These are phyloP conservation scores for Paecilomyces formosus DNA, from an alignment of 2,329 filamentous ascomycete species.

Conservation along the genomic window DNA sequence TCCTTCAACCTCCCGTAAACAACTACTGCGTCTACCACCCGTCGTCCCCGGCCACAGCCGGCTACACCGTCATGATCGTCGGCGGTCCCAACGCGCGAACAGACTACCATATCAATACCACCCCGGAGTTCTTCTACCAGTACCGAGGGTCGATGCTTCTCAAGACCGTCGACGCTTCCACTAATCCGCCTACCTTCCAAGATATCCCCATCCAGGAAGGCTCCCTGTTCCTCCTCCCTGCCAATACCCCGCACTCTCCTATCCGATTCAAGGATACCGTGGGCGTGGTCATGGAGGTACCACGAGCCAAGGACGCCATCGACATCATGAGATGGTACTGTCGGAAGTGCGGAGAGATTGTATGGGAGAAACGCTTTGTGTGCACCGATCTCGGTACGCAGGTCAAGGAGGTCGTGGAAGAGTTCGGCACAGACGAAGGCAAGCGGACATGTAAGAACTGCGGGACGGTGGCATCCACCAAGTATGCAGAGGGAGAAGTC, in stretches of 20 bases:
- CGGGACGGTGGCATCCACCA: constrained; percentile 61
- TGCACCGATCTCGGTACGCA: constrained; percentile 88
- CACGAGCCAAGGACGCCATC: constrained; percentile 58
- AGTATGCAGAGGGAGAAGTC: constrained; percentile 33
- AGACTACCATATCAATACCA: constrained; percentile 97
- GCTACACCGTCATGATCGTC: constrained; percentile 87
- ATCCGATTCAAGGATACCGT: constrained; percentile 89
- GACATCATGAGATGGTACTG: constrained; percentile 94
- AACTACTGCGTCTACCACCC: constrained; percentile 93
- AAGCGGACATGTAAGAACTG: constrained; percentile 71
- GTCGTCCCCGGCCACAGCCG: constrained; percentile 63
- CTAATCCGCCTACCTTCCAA: constrained; percentile 53
- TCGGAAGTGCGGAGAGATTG: constrained; percentile 58
- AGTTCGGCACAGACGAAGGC: constrained; percentile 63
- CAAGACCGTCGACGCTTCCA: constrained; percentile 68
- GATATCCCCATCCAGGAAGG: constrained; percentile 89
- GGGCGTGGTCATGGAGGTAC: constrained; percentile 87
- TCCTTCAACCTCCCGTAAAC: constrained; percentile 89
- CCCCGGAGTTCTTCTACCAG: constrained; percentile 97
- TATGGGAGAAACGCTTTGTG: constrained; percentile 81
- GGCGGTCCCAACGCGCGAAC: constrained; percentile 93
- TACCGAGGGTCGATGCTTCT: constrained; percentile 89
- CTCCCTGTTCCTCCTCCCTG: constrained; percentile 85
- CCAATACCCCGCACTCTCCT: constrained; percentile 95
- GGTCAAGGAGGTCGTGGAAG: constrained; percentile 85